These are phyloP conservation scores for Zopfia rhizophila DNA, from an alignment of 2,329 filamentous ascomycete species.

Conservation along the genomic window DNA sequence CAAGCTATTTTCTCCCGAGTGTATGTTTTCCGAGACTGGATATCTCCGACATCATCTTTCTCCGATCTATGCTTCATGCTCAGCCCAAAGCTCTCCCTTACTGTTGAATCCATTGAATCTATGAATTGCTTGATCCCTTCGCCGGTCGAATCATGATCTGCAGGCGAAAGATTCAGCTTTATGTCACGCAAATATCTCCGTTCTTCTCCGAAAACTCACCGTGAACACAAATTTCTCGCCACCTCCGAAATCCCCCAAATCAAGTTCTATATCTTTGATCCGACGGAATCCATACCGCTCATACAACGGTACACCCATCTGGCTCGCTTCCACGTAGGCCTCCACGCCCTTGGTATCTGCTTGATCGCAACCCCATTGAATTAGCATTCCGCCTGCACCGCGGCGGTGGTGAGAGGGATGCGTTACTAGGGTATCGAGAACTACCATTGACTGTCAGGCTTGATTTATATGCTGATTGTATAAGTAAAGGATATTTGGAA, in stretches of 20 bases:
- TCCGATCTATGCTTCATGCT: too few relatives aligned
- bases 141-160: constrained; percentile 1
- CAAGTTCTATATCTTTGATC: constrained; percentile 38
- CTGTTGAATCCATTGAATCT: too few relatives aligned
- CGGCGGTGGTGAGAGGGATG: constrained; percentile 39
- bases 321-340: constrained; percentile 45
- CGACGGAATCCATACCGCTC: constrained; percentile 40
- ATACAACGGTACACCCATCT: constrained; percentile 47
- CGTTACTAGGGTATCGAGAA: constrained; percentile 45
- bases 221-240: constrained; percentile 38
- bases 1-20: too few relatives aligned
- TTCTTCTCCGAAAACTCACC: constrained; percentile 32
- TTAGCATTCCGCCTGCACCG: constrained; percentile 46
- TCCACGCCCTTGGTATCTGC: constrained; percentile 45
- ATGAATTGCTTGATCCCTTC: too few relatives aligned
- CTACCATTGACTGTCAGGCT: not conserved
- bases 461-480: not conserved
- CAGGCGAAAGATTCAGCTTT: not conserved
- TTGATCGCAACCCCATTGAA: constrained; percentile 42
- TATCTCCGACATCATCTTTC: too few relatives aligned
- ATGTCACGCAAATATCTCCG: too few relatives aligned
- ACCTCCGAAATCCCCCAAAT: constrained; percentile 42
- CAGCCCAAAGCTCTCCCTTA: too few relatives aligned
- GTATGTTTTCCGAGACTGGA: too few relatives aligned
- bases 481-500: not conserved